Base-by-base conservation (phyloP, 1,139 yeast genomes). In the Hyphopichia khmerensis region DNA sequence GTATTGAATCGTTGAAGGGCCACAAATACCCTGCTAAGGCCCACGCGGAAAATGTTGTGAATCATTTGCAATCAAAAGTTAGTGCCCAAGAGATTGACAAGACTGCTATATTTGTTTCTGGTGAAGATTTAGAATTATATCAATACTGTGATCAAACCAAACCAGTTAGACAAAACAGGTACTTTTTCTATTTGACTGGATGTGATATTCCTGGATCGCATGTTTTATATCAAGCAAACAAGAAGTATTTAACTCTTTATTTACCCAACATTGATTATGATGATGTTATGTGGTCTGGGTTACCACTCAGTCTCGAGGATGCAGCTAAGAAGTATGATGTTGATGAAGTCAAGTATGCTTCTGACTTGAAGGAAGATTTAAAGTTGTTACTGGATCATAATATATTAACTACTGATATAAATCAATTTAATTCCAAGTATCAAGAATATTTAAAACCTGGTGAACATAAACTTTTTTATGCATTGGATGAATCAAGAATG, bases 201-300 rank as follows among this genome's bases (percentile, higher is more conserved):
- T 84, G 86, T 43, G 82, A 86, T 49, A 75, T 87, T 38, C 90
- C 95, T 0, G 95, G 93, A 1, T 75, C 86, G 32, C 87, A 80
- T 51, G 77, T 89, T 1, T 64, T 86, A 23, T 93, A 79, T 57
- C 69, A 80, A 37, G 60, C 83, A 23, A 55, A 55, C 3, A 51
- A 63, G 16, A 89, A 85, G 42, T 71, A 77, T 43, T 72, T 89
- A 50, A 80, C 82, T 0, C 68, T 91, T 37, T 91, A 86, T 57
- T 71, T 93, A 41, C 97, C 98, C 2, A 78, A 86, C 44, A 73
- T 91, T 39, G 96, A 90, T 59, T 67, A 78, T 40, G 98, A 93
- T 38, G 96, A 88, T 59, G 87, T 93, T 39, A 87, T 93, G 91
- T 93, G 99, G 98, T 84, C 95, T 44, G 99, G 99, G 0, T 60